These are phyloP conservation scores for Pleoardoris graminearum DNA, from an alignment of 2,329 filamentous ascomycete genomes.

Conservation along the genomic window DNA sequence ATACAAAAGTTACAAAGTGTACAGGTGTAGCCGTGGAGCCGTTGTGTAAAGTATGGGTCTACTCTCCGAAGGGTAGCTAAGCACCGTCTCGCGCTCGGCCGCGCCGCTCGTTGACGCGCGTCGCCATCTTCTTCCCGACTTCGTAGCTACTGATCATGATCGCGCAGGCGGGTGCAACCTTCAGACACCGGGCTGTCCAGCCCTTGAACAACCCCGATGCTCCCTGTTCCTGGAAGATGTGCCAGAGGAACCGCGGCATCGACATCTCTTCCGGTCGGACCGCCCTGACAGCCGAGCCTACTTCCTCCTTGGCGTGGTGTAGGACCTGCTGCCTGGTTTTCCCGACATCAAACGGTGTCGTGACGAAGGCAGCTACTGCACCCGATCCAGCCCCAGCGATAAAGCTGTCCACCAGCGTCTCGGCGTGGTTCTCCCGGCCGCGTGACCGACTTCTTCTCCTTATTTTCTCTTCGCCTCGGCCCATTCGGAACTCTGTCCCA, in stretches of 20 bases:
- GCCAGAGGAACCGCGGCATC: conserved; percentile 83
- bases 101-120: conserved; percentile 68
- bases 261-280: conserved; percentile 69
- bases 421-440: conserved; percentile 69
- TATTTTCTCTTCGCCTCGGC: conserved; percentile 37
- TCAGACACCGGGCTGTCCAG: conserved; percentile 88
- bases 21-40: background rate
- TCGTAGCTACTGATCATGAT: conserved; percentile 99
- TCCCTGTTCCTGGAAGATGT: conserved; percentile 89
- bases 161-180: conserved; percentile 93
- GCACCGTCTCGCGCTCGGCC: conserved; percentile 21
- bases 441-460: conserved; percentile 55
- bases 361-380: conserved; percentile 81
- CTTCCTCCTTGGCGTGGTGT: conserved; percentile 56
- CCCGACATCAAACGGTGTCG: conserved; percentile 95
- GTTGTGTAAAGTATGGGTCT: background rate
- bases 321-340: conserved; percentile 93
- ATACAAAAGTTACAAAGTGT: conserved; percentile 11
- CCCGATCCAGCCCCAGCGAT: conserved; percentile 82
- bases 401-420: conserved; percentile 88
- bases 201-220: conserved; percentile 80
- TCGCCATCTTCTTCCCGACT: conserved; percentile 86
- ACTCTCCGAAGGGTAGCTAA: background rate
- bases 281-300: conserved; percentile 48
- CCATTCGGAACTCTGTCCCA: conserved; percentile 38